These are phyloP conservation scores for Fonsecaea erecta DNA, from an alignment of 2,329 filamentous ascomycete species.

Conservation along the genomic window DNA sequence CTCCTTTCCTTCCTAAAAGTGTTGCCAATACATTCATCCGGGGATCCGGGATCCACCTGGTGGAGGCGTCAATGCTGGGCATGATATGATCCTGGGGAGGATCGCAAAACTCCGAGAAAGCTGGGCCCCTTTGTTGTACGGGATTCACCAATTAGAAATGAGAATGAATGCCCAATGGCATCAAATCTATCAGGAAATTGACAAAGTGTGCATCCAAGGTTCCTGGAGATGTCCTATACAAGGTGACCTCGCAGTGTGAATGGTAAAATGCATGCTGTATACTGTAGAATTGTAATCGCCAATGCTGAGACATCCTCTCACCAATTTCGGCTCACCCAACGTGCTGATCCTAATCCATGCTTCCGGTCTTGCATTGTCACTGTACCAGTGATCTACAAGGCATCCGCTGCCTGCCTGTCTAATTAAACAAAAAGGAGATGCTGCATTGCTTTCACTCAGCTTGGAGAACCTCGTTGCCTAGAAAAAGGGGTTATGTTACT, in stretches of 20 bases:
- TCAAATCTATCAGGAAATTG: neutral
- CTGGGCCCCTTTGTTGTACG: neutral
- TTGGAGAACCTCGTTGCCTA: neutral
- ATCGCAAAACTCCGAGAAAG: neutral
- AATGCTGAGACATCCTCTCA: neutral
- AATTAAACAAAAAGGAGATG: slow-evolving; percentile 15
- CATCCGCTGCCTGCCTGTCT: neutral
- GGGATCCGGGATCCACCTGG: neutral
- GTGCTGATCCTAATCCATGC: neutral
- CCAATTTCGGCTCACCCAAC: neutral
- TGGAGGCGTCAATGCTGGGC: neutral
- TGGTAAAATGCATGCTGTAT: neutral
- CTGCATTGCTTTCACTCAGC: slow-evolving; percentile 10
- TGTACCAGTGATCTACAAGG: neutral
- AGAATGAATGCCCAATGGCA: neutral
- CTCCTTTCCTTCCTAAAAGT: neutral
- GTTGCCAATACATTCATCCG: neutral
- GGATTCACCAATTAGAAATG: neutral
- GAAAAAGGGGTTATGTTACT: slow-evolving; percentile 4
- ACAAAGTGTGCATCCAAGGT: neutral
- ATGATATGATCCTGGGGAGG: neutral
- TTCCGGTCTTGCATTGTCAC: slow-evolving; percentile 2
- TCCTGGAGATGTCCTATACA: neutral
- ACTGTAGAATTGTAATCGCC: neutral
- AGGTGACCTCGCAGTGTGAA: neutral